Percentiles rank a stretch among this genome's conserved stretches.
Evolutionary conservation across 148 eudicot species (phyloP).

Genomic region (Hydrangea macrophylla): DNA sequence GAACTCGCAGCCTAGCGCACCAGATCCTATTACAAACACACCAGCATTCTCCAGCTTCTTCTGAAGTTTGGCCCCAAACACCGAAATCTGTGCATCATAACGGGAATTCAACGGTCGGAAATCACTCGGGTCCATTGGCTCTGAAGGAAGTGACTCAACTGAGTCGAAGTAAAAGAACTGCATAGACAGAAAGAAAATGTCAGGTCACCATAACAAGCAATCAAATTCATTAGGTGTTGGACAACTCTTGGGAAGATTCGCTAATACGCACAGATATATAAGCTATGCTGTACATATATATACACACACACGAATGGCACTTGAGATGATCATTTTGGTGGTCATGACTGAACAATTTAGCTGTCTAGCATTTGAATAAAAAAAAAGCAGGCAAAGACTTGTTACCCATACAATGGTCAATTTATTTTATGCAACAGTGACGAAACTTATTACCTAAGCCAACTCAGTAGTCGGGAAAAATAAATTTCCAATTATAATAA

Average conservation of each 20-base stretch:
- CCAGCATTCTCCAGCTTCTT: slow-evolving; percentile 79
- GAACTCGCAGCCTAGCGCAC: slow-evolving; percentile 94
- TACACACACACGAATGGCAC: too few species aligned
- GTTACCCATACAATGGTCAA: not conserved
- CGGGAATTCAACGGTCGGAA: slow-evolving; percentile 68
- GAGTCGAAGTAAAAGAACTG: slow-evolving; percentile 98
- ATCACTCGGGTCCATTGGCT: slow-evolving; percentile 59
- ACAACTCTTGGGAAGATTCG: not conserved
- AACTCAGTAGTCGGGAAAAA: not conserved
- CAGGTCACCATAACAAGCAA: slow-evolving; percentile 1
- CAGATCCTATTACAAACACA: slow-evolving; percentile 82
- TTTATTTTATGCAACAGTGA: not conserved
- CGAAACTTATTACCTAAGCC: not conserved
- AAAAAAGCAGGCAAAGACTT: not conserved
- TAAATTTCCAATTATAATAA: slow-evolving; percentile 2
- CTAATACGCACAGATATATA: too few species aligned
- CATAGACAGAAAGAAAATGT: slow-evolving; percentile 17
- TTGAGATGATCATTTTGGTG: too few species aligned
- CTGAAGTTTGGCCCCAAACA: slow-evolving; percentile 81
- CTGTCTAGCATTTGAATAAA: not conserved
- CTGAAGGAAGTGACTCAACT: slow-evolving; percentile 79
- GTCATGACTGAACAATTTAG: too few species aligned
- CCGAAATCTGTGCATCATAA: slow-evolving; percentile 92
- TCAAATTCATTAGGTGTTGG: not conserved
- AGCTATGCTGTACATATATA: too few species aligned